These are phyloP conservation scores for Kandelia obovata DNA, from an alignment of 345 rosid species.

Conservation along the genomic window DNA sequence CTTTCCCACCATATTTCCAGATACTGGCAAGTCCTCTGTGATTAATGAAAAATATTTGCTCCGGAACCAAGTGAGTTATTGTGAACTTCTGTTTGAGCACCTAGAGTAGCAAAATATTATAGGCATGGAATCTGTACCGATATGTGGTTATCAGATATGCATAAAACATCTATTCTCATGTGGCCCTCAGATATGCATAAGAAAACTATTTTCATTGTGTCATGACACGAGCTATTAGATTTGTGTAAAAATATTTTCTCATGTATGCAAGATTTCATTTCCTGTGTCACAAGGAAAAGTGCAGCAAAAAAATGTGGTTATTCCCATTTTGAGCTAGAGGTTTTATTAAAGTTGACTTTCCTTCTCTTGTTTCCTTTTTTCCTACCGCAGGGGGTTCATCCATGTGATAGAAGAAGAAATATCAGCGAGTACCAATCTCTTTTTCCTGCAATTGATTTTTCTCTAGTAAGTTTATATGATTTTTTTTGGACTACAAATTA, in stretches of 20 bases:
- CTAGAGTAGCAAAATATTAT: too few relatives aligned
- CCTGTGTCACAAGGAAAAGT: neutral
- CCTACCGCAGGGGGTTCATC: constrained; percentile 64
- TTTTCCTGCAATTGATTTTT: constrained; percentile 78
- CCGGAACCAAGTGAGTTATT: too few relatives aligned
- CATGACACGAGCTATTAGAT: neutral
- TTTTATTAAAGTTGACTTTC: neutral
- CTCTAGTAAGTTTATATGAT: constrained; percentile 53
- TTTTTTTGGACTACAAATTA: neutral
- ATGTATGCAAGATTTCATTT: neutral
- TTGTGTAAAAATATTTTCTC: neutral
- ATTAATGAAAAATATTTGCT: too few relatives aligned
- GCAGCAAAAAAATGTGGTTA: neutral
- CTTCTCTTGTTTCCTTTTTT: neutral
- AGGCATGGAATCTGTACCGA: neutral
- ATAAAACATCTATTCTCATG: too few relatives aligned
- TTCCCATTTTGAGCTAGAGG: neutral
- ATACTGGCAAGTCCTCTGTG: too few relatives aligned
- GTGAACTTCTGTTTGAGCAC: too few relatives aligned
- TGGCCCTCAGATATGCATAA: neutral
- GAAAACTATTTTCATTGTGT: neutral
- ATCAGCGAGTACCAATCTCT: constrained; percentile 49
- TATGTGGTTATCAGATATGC: too few relatives aligned
- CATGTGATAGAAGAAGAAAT: constrained; percentile 75
- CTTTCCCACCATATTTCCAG: too few relatives aligned